These are phyloP conservation scores for Colletotrichum destructivum DNA, from an alignment of 2,329 filamentous ascomycete genomes.

Conservation along the genomic window DNA sequence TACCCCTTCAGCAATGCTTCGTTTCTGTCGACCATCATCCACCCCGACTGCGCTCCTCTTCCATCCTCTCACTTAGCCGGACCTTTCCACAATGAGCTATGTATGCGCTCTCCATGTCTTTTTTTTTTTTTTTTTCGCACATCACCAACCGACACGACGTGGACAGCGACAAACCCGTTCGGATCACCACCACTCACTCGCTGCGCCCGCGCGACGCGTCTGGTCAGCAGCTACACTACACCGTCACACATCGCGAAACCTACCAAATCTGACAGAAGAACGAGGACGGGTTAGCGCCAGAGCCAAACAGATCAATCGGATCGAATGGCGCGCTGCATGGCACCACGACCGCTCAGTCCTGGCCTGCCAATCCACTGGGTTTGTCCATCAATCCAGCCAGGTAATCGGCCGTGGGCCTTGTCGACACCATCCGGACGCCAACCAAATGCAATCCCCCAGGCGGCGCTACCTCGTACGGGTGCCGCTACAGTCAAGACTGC, in stretches of 20 bases:
- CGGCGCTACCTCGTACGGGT: constrained; percentile 34
- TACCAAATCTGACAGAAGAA: constrained; percentile 13
- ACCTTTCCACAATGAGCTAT: neutral
- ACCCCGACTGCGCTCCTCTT: constrained; percentile 9
- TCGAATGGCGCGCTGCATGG: constrained; percentile 14
- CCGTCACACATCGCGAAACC: constrained; percentile 22
- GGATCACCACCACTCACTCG: neutral
- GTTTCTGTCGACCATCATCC: constrained; percentile 26
- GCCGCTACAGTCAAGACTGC: constrained; percentile 28
- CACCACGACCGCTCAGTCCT: constrained; percentile 19
- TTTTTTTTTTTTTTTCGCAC: neutral
- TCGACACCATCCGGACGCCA: constrained; percentile 26
- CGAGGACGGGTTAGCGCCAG: constrained; percentile 14
- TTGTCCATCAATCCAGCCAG: constrained; percentile 10
- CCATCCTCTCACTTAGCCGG: neutral
- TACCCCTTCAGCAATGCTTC: constrained; percentile 20
- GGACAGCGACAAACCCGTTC: neutral
- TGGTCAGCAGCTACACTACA: neutral
- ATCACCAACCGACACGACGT: constrained; percentile 4
- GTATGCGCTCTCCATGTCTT: neutral
- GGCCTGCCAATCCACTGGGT: constrained; percentile 8
- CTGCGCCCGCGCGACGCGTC: constrained; percentile 21
- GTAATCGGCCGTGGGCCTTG: constrained; percentile 26
- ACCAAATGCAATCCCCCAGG: constrained; percentile 35
- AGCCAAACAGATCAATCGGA: constrained; percentile 15